Percentiles rank a stretch among this genome's conserved stretches.
phyloP scores from a whole-genome alignment of 139 green algal species.

The Coelastrella sp. region DNA sequence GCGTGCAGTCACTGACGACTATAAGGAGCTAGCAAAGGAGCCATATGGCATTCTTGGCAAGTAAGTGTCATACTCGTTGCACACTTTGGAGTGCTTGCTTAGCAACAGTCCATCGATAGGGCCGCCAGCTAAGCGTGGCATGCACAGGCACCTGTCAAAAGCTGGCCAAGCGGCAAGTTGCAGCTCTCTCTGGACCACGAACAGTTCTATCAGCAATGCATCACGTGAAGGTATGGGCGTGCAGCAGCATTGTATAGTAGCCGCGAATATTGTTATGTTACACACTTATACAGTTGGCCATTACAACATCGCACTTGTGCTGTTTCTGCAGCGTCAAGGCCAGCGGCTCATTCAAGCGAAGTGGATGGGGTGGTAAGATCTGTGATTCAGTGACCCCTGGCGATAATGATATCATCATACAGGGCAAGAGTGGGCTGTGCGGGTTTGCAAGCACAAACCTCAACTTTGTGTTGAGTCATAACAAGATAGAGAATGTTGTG shows the following conservation, averaged over 20 bases:
- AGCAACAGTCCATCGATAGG: no score
- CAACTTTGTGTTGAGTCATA: constrained; percentile 62
- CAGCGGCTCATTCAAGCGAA: constrained; percentile 59
- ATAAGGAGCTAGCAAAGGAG: constrained; percentile 53
- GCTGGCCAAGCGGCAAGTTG: no score
- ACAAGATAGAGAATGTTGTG: constrained; percentile 50
- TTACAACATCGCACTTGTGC: no score
- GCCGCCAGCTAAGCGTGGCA: no score
- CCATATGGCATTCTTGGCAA: constrained; percentile 65
- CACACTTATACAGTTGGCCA: no score
- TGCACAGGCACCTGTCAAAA: no score
- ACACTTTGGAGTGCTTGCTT: no score
- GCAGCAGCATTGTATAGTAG: no score
- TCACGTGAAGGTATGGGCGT: no score
- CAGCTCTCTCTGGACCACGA: no score
- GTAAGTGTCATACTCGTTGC: constrained; percentile 31
- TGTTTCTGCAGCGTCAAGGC: constrained; percentile 59
- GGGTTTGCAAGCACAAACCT: constrained; percentile 54
- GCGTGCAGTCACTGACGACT: constrained; percentile 60
- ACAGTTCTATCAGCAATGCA: no score
- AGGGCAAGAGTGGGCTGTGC: constrained; percentile 66
- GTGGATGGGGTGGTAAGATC: constrained; percentile 58
- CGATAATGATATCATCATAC: constrained; percentile 32
- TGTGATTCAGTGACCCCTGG: constrained; percentile 11
- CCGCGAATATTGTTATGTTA: no score